Evolutionary conservation across 371 early-diverging fungal genomes (phyloP), one percentile per base, ranked within the genome.

Genomic region (Nosema granulosis): DNA sequence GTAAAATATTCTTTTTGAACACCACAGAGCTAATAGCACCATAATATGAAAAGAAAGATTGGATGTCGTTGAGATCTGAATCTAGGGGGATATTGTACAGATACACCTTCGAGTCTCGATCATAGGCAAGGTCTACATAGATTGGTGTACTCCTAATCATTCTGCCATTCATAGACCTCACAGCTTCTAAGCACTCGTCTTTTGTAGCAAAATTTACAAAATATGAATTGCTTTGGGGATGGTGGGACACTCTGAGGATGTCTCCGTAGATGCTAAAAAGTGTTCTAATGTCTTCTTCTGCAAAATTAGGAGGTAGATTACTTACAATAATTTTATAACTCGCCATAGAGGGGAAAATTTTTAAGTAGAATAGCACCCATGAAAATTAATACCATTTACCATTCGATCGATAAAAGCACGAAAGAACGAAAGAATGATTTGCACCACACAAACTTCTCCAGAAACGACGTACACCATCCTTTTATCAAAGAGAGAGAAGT

Each of bases 401-500:
- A 94, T n/a, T 88, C 88, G 29, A 37, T 32, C 38, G 37, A 68
- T 29, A 74, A 73, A 56, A 89, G 89, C 75, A 88, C 88, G 9
- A 91, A 94, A 68, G 91, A 92, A 75, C 88, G 94, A 57, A 87
- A 88, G 12, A 88, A 89, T 67, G 95, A 95, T 83, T 88, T 93
- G 74, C 90, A 89, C 80, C 89, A 89, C 80, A 87, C 92, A n/a
- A 92, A 91, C 68, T 89, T 93, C 67, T 93, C 93, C 83, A 86
- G 91, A n/a, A 91, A 94, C 85, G 93, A 94, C 0, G 82, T 82
- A 22, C 87, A 92, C 51, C 95, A 96, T 84, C 95, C 95, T 0
- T 94, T 95, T 66, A 92, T 94, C 84, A 88, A 90, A 79, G 94
- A 94, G 31, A 88, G 95, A 83, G 99, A 99, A 86, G 95, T 95